Percentiles rank a stretch among this genome's conserved stretches.
Evolutionary conservation across 306 rosid genomes (phyloP).

Genomic region (Lathyrus oleraceus): DNA sequence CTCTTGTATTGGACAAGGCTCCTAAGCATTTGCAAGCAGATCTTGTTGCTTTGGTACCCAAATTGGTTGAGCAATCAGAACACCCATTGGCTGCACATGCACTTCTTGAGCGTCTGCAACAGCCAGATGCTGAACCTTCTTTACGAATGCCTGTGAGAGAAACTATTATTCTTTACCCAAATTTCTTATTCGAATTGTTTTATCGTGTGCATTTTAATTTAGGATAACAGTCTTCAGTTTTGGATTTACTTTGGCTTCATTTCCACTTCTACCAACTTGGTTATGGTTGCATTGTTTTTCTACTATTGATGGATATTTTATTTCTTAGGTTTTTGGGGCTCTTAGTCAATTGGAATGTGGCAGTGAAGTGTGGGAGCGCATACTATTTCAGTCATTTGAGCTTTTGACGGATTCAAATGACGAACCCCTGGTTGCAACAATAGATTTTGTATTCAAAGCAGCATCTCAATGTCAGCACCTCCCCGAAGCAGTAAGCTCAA

Average conservation of each 20-base stretch:
- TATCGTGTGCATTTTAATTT: slow-evolving; percentile 5
- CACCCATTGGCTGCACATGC: slow-evolving; percentile 93
- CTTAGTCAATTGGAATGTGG: slow-evolving; percentile 91
- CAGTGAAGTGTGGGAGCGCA: slow-evolving; percentile 93
- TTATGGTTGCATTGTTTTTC: slow-evolving; percentile 29
- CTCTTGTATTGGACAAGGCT: slow-evolving; percentile 94
- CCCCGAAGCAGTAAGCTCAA: slow-evolving; percentile 86
- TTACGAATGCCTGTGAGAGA: slow-evolving; percentile 82
- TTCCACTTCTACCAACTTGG: slow-evolving; percentile 7
- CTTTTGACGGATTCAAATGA: slow-evolving; percentile 86
- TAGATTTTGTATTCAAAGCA: slow-evolving; percentile 90
- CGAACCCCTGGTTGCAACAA: slow-evolving; percentile 75
- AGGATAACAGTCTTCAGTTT: slow-evolving; percentile 10
- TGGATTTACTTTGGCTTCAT: slow-evolving; percentile 16
- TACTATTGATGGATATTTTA: slow-evolving; percentile 31
- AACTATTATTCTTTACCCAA: slow-evolving; percentile 28
- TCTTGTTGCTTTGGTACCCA: slow-evolving; percentile 85
- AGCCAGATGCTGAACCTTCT: slow-evolving; percentile 90
- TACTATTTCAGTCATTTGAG: slow-evolving; percentile 75
- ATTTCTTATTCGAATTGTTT: slow-evolving; percentile 30
- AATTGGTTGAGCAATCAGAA: slow-evolving; percentile 94
- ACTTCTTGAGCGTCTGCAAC: slow-evolving; percentile 86
- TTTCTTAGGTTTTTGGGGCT: slow-evolving; percentile 82
- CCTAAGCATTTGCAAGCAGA: slow-evolving; percentile 95
- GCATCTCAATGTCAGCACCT: slow-evolving; percentile 99